Evolutionary conservation across 2,329 filamentous ascomycete genomes (phyloP), one percentile per base, ranked within the genome.

Genomic region (Pseudogymnoascus sp.): DNA sequence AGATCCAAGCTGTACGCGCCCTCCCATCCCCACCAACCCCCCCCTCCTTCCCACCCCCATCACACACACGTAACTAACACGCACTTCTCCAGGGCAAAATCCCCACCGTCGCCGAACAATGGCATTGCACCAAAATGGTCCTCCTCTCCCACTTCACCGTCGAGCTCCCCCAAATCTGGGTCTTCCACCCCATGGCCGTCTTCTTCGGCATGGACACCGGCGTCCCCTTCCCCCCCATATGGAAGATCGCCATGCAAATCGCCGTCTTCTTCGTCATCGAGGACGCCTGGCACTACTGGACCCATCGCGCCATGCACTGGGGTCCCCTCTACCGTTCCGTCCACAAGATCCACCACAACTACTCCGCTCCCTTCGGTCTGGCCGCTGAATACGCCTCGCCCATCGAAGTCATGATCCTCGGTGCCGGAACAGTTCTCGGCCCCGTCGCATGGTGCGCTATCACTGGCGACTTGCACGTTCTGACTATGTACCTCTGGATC

Each of bases 401-500:
- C 0, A 95, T 97, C 70, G 94, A 99, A 78, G 91, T 93, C 69
- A 95, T 97, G 89, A 84, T 95, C 63, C 87, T 99, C 60, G 94
- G 93, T 40, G 82, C 96, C 64, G 94, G 94, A 66, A 89, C 89
- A 1, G 88, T 99, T 66, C 85, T 90, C 65, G 81, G 84, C 37
- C 94, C 94, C 37, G 89, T 97, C 68, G 67, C 95, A 40, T 94
- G 91, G 86, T 91, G 90, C 71, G 85, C 85, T 53, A 68, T 96
- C 72, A 96, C 92, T 50, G 86, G 87, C 68, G 87, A 99, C 68
- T 82, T 99, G 38, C 94, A 99, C 78, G 90, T 99, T 66, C 75
- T 97, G 75, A 99, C 94, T 71, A 97, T 99, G 92, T 99, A 97
- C 79, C 74, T 89, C 68, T 99, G 94, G 94, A 97, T 99, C 72